Percentiles rank a stretch among this genome's conserved stretches.
Conservation (phyloP, 2,329 filamentous ascomycete species). For the Ceratocystis alfenasii region DNA sequence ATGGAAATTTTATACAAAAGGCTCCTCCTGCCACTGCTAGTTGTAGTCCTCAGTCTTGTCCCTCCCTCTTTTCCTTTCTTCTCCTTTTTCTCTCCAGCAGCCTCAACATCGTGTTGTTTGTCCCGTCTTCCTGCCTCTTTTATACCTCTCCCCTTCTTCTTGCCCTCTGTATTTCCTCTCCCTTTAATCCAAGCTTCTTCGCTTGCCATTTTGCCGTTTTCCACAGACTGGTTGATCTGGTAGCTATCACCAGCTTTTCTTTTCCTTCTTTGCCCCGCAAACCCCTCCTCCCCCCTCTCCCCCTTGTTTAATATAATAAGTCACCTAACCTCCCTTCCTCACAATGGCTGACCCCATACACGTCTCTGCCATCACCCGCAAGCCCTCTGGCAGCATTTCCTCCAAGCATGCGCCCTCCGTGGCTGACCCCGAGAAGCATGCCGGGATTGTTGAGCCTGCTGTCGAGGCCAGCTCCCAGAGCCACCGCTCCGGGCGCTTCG, state of each 20-base stretch:
- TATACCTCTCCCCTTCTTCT: constrained; percentile 26
- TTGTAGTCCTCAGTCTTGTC: not conserved
- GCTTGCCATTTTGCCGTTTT: not conserved
- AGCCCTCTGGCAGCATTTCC: constrained; percentile 21
- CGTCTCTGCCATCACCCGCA: constrained; percentile 22
- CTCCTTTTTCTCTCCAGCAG: constrained; percentile 2
- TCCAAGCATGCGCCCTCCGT: constrained; percentile 20
- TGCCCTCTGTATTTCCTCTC: constrained; percentile 30
- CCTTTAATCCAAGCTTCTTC: not conserved
- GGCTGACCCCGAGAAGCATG: constrained; percentile 33
- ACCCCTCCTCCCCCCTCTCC: not conserved
- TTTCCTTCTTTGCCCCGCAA: not conserved
- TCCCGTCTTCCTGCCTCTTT: not conserved
- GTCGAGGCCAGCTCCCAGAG: constrained; percentile 24
- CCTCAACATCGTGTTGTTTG: not conserved
- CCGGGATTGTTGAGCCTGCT: constrained; percentile 25
- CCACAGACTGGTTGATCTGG: not conserved
- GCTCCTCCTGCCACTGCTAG: not conserved
- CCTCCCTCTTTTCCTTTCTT: not conserved
- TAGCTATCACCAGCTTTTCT: not conserved
- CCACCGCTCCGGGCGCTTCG: constrained; percentile 25
- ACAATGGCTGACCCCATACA: constrained; percentile 30
- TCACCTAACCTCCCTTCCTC: not conserved
- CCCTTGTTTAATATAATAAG: not conserved
- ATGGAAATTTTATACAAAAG: constrained; percentile 15